Conservation (phyloP, 2,329 filamentous ascomycete genomes). For the Pseudonectria foliicola region DNA sequence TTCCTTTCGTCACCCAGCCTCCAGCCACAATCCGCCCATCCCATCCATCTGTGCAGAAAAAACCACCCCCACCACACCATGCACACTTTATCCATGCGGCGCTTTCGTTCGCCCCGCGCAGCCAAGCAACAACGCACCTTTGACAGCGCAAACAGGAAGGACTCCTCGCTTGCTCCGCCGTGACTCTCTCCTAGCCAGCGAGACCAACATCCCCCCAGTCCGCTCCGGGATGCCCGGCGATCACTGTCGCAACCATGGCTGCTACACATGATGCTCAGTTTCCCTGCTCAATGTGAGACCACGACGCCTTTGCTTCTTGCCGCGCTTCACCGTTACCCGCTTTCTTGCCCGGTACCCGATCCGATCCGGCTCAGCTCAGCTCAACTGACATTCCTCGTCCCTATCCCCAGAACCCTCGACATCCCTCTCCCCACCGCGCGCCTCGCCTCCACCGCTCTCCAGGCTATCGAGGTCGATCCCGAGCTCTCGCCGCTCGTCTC, state of each 20-base stretch:
- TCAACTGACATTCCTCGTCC: slow-evolving; percentile 17
- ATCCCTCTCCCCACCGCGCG: slow-evolving; percentile 76
- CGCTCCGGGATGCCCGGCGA: slow-evolving; percentile 1
- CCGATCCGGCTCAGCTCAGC: slow-evolving; percentile 6
- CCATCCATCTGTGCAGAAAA: neutral
- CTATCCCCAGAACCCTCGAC: slow-evolving; percentile 53
- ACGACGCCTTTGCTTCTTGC: slow-evolving; percentile 10
- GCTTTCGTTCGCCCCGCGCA: no score
- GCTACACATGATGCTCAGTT: slow-evolving; percentile 41
- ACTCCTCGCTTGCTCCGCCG: no score
- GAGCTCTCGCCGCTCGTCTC: slow-evolving; percentile 82
- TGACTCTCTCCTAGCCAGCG: no score
- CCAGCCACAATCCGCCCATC: neutral
- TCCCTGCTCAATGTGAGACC: slow-evolving; percentile 55
- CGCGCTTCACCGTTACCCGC: slow-evolving; percentile 5
- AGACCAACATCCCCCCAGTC: neutral
- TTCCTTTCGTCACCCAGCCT: no score
- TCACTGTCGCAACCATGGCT: slow-evolving; percentile 29
- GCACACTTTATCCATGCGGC: no score
- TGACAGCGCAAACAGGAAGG: no score
- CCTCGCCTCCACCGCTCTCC: slow-evolving; percentile 68
- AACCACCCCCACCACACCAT: neutral
- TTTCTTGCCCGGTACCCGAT: slow-evolving; percentile 9
- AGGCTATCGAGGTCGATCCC: slow-evolving; percentile 73
- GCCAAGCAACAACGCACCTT: no score